Evolutionary conservation across 306 rosid species (phyloP).

Genomic region (Inga laurina): DNA sequence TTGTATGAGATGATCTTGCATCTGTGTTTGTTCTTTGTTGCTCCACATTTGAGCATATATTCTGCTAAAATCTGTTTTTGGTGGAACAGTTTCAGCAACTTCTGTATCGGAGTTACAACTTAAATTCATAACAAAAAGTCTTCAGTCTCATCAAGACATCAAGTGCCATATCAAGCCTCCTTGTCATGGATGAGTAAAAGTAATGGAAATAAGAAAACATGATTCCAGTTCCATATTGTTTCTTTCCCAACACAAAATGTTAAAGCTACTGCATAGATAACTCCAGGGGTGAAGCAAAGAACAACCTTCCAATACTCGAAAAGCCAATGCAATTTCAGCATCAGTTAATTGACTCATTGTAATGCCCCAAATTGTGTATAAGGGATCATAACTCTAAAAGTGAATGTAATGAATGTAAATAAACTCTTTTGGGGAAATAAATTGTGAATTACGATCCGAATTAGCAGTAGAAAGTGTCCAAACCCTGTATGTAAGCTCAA

Average conservation of each 20-base stretch:
- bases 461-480: too few relatives aligned
- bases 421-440: too few relatives aligned
- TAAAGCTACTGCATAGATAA: not conserved
- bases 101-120: not conserved
- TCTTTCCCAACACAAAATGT: not conserved
- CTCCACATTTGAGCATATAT: not conserved
- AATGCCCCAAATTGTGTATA: too few relatives aligned
- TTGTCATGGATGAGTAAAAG: not conserved
- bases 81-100: not conserved
- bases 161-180: not conserved
- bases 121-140: not conserved
- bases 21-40: not conserved
- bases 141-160: not conserved
- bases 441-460: too few relatives aligned
- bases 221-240: not conserved
- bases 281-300: conserved; percentile 67
- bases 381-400: too few relatives aligned
- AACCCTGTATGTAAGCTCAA: too few relatives aligned
- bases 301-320: conserved; percentile 76
- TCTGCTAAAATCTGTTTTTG: not conserved
- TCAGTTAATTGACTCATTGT: conserved; percentile 65
- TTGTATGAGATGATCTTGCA: not conserved
- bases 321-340: conserved; percentile 64
- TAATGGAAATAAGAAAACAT: not conserved
- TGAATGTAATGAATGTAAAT: too few relatives aligned